phyloP scores from a whole-genome alignment of 768 basidiomycete genomes.

The Megacollybia marginata region DNA sequence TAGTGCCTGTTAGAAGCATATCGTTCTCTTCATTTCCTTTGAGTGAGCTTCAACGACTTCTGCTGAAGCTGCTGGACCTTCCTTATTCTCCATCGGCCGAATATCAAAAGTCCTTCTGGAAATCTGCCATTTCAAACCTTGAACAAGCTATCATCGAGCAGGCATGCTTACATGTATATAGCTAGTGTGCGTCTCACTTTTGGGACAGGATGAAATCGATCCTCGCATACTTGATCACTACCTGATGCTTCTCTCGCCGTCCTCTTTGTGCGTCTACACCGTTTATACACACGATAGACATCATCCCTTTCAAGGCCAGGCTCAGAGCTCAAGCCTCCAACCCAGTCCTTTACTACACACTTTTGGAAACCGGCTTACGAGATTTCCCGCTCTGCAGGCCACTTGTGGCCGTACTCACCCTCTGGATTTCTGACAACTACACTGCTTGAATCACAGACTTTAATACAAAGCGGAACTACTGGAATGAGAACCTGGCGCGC shows the following conservation, averaged over 20 bases:
- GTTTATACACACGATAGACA: constrained; percentile 5
- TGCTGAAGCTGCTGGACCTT: too few relatives aligned
- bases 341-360: constrained; percentile 59
- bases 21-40: too few relatives aligned
- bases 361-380: constrained; percentile 37
- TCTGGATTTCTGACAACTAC: constrained; percentile 35
- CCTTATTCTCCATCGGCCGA: not conserved
- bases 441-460: constrained; percentile 65
- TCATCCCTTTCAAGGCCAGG: constrained; percentile 13
- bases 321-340: constrained; percentile 27
- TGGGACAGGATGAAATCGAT: constrained; percentile 45
- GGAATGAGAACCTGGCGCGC: constrained; percentile 78
- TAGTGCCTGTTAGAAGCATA: too few relatives aligned
- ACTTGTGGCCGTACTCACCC: too few relatives aligned
- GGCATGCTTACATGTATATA: constrained; percentile 31
- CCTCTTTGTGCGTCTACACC: constrained; percentile 3
- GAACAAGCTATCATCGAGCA: constrained; percentile 58
- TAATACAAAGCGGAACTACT: constrained; percentile 71
- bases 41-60: constrained; percentile 8
- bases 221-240: constrained; percentile 58
- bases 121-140: constrained; percentile 43
- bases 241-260: constrained; percentile 19
- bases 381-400: constrained; percentile 10
- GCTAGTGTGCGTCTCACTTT: constrained; percentile 37
- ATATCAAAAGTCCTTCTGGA: constrained; percentile 29